phyloP scores from a whole-genome alignment of 1,284 basidiomycete species.

The Naganishia sp. region DNA sequence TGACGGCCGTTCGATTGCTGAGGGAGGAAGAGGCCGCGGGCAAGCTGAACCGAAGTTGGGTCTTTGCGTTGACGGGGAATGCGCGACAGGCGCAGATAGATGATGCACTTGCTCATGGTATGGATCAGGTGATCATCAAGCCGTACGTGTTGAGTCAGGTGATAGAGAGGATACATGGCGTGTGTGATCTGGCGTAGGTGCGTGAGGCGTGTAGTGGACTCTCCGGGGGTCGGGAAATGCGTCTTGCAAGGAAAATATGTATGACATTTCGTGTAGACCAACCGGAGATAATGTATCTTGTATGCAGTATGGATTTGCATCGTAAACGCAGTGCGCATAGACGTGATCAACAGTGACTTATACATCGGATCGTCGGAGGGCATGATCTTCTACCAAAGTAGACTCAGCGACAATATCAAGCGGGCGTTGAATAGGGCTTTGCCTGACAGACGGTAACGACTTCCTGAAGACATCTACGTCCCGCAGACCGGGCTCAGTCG shows the following conservation, averaged over 20 bases:
- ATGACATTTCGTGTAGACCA: neutral
- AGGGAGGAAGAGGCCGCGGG: constrained; percentile 46
- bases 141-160: constrained; percentile 10
- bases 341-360: too few relatives aligned
- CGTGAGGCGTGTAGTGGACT: neutral
- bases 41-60: constrained; percentile 36
- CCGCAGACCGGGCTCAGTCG: too few relatives aligned
- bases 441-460: too few relatives aligned
- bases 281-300: too few relatives aligned
- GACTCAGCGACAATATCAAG: too few relatives aligned
- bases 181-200: constrained; percentile 5
- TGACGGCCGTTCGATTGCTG: constrained; percentile 47
- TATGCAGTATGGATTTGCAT: too few relatives aligned
- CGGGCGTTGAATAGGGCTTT: too few relatives aligned
- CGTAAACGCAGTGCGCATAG: too few relatives aligned
- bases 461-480: too few relatives aligned
- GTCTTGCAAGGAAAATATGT: neutral
- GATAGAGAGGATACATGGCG: constrained; percentile 21
- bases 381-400: too few relatives aligned
- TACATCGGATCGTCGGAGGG: too few relatives aligned
- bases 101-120: constrained; percentile 24
- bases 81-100: constrained; percentile 38
- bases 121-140: constrained; percentile 25
- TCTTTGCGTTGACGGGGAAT: constrained; percentile 51
- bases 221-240: too few relatives aligned